Percentiles rank a stretch among this genome's conserved stretches.
Evolutionary conservation across 2,329 filamentous ascomycete species (phyloP).

Genomic region (Cytospora leucostoma): DNA sequence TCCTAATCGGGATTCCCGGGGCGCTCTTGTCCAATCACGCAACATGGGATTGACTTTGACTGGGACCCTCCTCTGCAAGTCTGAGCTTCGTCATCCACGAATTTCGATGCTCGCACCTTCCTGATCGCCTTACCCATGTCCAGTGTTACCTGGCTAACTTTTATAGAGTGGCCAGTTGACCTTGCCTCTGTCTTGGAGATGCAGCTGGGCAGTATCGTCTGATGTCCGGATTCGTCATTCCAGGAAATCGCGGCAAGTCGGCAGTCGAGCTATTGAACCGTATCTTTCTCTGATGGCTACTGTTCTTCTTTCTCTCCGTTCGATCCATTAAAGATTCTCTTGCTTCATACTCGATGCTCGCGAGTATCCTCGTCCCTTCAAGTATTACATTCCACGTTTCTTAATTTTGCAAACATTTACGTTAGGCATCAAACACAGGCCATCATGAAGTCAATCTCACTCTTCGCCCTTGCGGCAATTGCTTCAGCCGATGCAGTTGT

Average conservation of each 20-base stretch:
- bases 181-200: too few species aligned
- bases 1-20: conserved; percentile 14
- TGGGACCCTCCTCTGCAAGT: not conserved
- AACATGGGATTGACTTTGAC: not conserved
- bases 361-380: not conserved
- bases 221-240: too few species aligned
- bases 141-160: too few species aligned
- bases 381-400: not conserved
- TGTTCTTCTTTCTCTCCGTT: not conserved
- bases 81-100: not conserved
- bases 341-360: not conserved
- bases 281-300: not conserved
- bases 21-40: conserved; percentile 16
- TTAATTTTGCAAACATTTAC: not conserved
- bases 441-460: conserved; percentile 9
- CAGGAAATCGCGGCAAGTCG: not conserved
- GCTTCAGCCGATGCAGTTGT: conserved; percentile 32
- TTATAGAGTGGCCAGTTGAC: too few species aligned
- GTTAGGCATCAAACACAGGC: not conserved
- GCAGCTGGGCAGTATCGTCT: too few species aligned
- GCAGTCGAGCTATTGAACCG: not conserved
- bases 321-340: not conserved
- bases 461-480: conserved; percentile 19
- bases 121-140: too few species aligned
- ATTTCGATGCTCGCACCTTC: too few species aligned